These are phyloP conservation scores for Dorcoceras hygrometricum DNA, from an alignment of 257 asterid species.

Conservation along the genomic window DNA sequence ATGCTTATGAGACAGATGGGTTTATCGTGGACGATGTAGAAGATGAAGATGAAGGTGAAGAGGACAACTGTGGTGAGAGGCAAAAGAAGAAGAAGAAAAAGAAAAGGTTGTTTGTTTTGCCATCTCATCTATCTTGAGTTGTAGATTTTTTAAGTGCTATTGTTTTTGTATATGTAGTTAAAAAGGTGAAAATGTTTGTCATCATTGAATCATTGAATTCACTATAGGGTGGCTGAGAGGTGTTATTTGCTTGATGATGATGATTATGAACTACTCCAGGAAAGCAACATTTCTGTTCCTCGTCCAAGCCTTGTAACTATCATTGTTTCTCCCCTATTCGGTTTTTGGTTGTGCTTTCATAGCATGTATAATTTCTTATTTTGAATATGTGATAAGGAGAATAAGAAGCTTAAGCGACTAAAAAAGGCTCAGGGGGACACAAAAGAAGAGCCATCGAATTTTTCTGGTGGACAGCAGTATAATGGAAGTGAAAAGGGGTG, in stretches of 20 bases:
- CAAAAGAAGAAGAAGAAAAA: too few relatives aligned
- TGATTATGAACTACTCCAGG: slow-evolving; percentile 19
- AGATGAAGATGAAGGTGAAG: too few relatives aligned
- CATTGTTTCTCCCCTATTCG: background rate
- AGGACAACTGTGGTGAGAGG: too few relatives aligned
- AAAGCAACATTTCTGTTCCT: slow-evolving; percentile 12
- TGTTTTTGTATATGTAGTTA: too few relatives aligned
- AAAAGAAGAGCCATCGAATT: slow-evolving; percentile 69
- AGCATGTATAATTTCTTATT: background rate
- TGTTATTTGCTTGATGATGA: background rate
- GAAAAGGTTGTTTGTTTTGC: too few relatives aligned
- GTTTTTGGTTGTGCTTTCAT: background rate
- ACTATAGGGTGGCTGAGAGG: too few relatives aligned
- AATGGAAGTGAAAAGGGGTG: slow-evolving; percentile 69
- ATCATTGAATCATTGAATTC: too few relatives aligned
- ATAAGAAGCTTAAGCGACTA: slow-evolving; percentile 81
- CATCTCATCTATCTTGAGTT: too few relatives aligned
- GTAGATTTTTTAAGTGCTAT: too few relatives aligned
- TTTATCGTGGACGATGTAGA: too few relatives aligned
- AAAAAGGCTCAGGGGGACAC: slow-evolving; percentile 78
- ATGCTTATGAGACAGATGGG: too few relatives aligned
- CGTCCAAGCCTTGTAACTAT: slow-evolving; percentile 22
- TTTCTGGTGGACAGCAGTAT: slow-evolving; percentile 75
- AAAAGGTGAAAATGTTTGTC: too few relatives aligned
- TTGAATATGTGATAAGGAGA: slow-evolving; percentile 39